These are phyloP conservation scores for Talaromyces sp. DNA, from an alignment of 2,329 filamentous ascomycete genomes.

Conservation along the genomic window DNA sequence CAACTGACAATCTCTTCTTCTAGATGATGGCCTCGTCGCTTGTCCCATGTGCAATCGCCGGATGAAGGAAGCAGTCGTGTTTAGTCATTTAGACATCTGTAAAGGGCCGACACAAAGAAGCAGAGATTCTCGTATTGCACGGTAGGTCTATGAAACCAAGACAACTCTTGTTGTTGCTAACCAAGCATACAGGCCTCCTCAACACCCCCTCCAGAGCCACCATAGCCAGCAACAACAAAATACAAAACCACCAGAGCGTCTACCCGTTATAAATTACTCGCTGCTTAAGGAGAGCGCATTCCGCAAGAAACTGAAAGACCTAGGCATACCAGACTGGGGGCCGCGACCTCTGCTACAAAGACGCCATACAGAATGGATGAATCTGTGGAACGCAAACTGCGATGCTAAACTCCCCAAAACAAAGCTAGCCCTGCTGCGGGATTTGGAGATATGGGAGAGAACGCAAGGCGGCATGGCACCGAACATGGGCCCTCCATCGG, in stretches of 20 bases:
- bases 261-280: conserved; percentile 80
- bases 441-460: conserved; percentile 81
- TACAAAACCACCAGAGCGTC: conserved; percentile 51
- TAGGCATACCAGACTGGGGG: conserved; percentile 71
- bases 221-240: conserved; percentile 11
- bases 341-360: conserved; percentile 64
- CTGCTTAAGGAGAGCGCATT: conserved; percentile 75
- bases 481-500: conserved; percentile 16
- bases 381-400: conserved; percentile 95
- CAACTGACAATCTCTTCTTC: conserved; percentile 13
- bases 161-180: not conserved
- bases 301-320: conserved; percentile 73
- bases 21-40: conserved; percentile 69
- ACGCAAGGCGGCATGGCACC: conserved; percentile 64
- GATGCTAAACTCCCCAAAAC: conserved; percentile 70
- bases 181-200: not conserved
- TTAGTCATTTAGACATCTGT: conserved; percentile 71
- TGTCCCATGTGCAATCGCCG: conserved; percentile 76
- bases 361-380: conserved; percentile 89
- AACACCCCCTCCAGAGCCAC: not conserved
- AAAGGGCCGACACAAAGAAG: conserved; percentile 27
- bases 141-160: conserved; percentile 18
- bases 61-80: conserved; percentile 77
- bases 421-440: conserved; percentile 66
- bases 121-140: conserved; percentile 18